These are phyloP conservation scores for Fusarium cyanostomum DNA, from an alignment of 2,329 filamentous ascomycete genomes.

Conservation along the genomic window DNA sequence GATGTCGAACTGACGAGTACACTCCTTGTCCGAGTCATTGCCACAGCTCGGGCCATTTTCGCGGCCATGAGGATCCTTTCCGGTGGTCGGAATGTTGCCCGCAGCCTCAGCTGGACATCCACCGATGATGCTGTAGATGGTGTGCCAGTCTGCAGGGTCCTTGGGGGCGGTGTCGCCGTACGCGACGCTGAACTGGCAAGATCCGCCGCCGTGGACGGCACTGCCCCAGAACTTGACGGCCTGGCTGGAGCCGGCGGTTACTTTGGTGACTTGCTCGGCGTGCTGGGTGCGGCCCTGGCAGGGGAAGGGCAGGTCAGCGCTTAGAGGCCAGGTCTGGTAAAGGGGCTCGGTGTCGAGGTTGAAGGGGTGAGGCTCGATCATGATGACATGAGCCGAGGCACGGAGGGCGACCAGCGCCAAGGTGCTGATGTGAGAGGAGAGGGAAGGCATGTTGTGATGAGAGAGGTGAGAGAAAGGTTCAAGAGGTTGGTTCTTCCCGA, in stretches of 20 bases:
- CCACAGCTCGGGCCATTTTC: slow-evolving; percentile 37
- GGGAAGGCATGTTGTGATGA: slow-evolving; percentile 8
- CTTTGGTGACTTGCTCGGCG: slow-evolving; percentile 35
- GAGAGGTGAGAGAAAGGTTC: background rate
- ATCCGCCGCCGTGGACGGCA: slow-evolving; percentile 43
- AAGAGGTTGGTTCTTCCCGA: background rate
- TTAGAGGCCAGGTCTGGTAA: slow-evolving; percentile 34
- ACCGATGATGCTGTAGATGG: slow-evolving; percentile 40
- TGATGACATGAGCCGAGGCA: slow-evolving; percentile 34
- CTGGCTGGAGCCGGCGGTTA: slow-evolving; percentile 35
- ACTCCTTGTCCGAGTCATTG: slow-evolving; percentile 37
- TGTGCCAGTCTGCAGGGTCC: slow-evolving; percentile 33
- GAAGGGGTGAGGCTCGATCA: slow-evolving; percentile 44
- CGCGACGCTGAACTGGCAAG: slow-evolving; percentile 41
- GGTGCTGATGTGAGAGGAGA: background rate
- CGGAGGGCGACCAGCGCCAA: slow-evolving; percentile 8
- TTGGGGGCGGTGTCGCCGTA: slow-evolving; percentile 35
- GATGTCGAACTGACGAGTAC: slow-evolving; percentile 37
- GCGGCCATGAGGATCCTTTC: slow-evolving; percentile 30
- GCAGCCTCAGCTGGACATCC: slow-evolving; percentile 39
- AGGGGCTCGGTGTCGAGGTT: slow-evolving; percentile 41
- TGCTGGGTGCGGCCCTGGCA: slow-evolving; percentile 37
- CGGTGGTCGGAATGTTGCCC: slow-evolving; percentile 23
- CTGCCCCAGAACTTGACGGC: slow-evolving; percentile 42
- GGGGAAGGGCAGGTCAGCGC: slow-evolving; percentile 34